Evolutionary conservation across 2,329 filamentous ascomycete genomes (phyloP).

Genomic region (Neophaeococcomyces mojaviensis): DNA sequence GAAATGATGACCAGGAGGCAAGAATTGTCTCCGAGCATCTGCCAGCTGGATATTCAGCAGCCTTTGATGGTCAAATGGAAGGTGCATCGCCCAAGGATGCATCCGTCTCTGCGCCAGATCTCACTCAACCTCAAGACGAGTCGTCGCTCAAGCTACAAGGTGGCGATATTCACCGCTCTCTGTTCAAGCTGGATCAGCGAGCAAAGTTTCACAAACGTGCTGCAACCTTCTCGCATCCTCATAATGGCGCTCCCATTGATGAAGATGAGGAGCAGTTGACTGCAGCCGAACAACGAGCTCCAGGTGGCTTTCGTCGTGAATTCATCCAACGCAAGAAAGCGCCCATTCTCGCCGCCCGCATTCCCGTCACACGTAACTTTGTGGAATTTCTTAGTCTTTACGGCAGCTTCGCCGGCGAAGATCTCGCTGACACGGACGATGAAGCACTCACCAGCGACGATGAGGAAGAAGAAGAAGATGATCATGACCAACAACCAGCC

Average conservation of each 20-base stretch:
- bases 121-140: slow-evolving; percentile 30
- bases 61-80: slow-evolving; percentile 12
- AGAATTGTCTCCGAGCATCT: slow-evolving; percentile 17
- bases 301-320: slow-evolving; percentile 49
- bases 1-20: slow-evolving; percentile 13
- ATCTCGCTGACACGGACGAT: slow-evolving; percentile 52
- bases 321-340: slow-evolving; percentile 33
- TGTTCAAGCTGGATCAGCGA: slow-evolving; percentile 64
- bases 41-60: slow-evolving; percentile 18
- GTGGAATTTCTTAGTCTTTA: slow-evolving; percentile 70
- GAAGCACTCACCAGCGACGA: slow-evolving; percentile 43
- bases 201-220: slow-evolving; percentile 49
- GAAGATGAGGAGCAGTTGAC: slow-evolving; percentile 33
- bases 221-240: slow-evolving; percentile 58
- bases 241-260: slow-evolving; percentile 10
- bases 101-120: slow-evolving; percentile 2
- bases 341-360: slow-evolving; percentile 31
- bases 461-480: slow-evolving; percentile 44
- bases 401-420: slow-evolving; percentile 69
- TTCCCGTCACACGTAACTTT: slow-evolving; percentile 61
- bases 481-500: slow-evolving; percentile 27
- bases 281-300: slow-evolving; percentile 39
- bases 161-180: slow-evolving; percentile 69
- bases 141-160: slow-evolving; percentile 67
- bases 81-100: slow-evolving; percentile 2